Evolutionary conservation across 73 alveolate species (phyloP).

Genomic region (Symbiodinium pilosum): DNA sequence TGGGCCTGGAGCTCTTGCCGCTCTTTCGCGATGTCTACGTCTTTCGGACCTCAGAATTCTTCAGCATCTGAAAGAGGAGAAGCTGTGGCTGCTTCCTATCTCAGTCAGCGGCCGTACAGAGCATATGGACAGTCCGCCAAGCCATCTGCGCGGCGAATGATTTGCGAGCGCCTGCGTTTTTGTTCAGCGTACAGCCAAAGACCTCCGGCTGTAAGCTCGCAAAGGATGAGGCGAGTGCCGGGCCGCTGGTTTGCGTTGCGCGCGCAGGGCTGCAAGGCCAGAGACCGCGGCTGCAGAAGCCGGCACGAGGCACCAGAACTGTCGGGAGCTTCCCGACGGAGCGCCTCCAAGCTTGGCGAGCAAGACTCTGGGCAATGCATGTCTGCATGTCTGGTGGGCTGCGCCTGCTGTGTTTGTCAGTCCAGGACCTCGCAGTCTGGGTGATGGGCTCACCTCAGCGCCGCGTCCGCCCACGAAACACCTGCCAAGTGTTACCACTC

Average conservation of each 20-base stretch:
- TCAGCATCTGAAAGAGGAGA: not conserved
- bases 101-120: conserved; percentile 39
- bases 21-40: conserved; percentile 29
- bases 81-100: not conserved
- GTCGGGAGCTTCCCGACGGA: not conserved
- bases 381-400: not conserved
- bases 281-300: not conserved
- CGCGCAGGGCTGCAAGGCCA: not conserved
- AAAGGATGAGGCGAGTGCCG: not conserved
- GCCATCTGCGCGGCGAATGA: conserved; percentile 77
- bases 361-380: not conserved
- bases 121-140: conserved; percentile 88
- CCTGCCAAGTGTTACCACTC: too few relatives aligned
- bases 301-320: too few relatives aligned
- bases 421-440: not conserved
- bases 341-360: too few relatives aligned
- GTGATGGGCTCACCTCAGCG: not conserved
- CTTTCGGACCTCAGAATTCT: conserved; percentile 19
- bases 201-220: not conserved
- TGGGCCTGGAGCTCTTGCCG: conserved; percentile 17
- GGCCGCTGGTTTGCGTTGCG: not conserved
- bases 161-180: conserved; percentile 25
- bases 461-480: not conserved
- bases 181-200: not conserved
- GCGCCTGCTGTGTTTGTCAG: too few relatives aligned